These are phyloP conservation scores for Myriosclerotinia duriaeana DNA, from an alignment of 2,329 filamentous ascomycete species.

Conservation along the genomic window DNA sequence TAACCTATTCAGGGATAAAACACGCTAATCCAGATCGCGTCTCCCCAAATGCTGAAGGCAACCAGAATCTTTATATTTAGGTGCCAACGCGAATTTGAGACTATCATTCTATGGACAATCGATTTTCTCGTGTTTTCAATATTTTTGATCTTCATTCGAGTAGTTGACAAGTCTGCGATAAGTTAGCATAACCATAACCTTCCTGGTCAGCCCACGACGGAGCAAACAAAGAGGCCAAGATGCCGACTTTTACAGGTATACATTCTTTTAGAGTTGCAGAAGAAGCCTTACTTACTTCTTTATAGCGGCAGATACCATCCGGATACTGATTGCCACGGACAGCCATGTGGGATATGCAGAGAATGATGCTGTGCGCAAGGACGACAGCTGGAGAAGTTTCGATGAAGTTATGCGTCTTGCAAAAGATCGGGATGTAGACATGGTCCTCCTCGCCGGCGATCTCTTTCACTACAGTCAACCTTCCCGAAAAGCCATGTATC, in stretches of 20 bases:
- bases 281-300: constrained; percentile 21
- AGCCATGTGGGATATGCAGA: constrained; percentile 98
- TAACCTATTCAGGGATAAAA: constrained; percentile 30
- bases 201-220: not conserved
- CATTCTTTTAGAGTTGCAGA: not conserved
- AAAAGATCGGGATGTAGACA: constrained; percentile 83
- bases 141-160: not conserved
- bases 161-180: not conserved
- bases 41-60: constrained; percentile 25
- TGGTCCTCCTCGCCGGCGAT: constrained; percentile 93
- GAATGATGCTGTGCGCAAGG: constrained; percentile 87
- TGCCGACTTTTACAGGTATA: constrained; percentile 35
- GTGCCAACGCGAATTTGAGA: not conserved
- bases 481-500: constrained; percentile 91
- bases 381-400: constrained; percentile 96
- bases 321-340: constrained; percentile 90
- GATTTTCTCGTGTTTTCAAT: constrained; percentile 12
- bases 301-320: constrained; percentile 72
- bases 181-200: not conserved
- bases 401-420: constrained; percentile 92
- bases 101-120: not conserved
- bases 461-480: constrained; percentile 98
- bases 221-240: constrained; percentile 25
- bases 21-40: constrained; percentile 32
- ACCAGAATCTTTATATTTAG: constrained; percentile 2